A percentile compares a stretch with the other conserved stretches of the same genome.
phyloP scores from a whole-genome alignment of 164 flowering plant genomes.

The Dillenia suffruticosa region DNA sequence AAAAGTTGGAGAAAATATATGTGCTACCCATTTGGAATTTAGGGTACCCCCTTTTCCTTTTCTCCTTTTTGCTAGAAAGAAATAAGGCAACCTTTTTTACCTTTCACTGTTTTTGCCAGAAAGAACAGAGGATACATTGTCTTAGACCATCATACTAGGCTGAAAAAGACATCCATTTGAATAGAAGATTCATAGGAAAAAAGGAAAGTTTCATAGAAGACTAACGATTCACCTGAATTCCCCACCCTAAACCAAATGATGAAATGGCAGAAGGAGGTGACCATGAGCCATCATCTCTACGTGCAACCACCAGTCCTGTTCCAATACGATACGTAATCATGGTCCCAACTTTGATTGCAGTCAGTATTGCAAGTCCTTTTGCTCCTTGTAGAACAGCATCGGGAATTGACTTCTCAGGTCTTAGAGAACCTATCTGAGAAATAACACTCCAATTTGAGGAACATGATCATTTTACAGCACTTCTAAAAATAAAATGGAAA shows the following conservation, averaged over 20 bases:
- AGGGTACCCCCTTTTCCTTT: no score
- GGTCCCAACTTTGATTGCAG: conserved; percentile 79
- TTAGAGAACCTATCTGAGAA: conserved; percentile 62
- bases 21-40: no score
- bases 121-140: no score
- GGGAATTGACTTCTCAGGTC: conserved; percentile 81
- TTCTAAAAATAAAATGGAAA: not conserved
- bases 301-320: conserved; percentile 87
- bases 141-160: no score
- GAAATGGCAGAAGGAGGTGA: conserved; percentile 95
- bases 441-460: not conserved
- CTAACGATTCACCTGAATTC: conserved; percentile 67
- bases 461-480: conserved; percentile 1
- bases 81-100: no score
- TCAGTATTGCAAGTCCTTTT: conserved; percentile 91
- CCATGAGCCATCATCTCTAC: conserved; percentile 96
- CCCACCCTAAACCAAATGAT: conserved; percentile 92
- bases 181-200: not conserved
- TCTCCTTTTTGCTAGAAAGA: no score
- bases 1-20: no score
- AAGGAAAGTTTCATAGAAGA: not conserved
- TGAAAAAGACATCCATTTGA: no score
- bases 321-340: conserved; percentile 92
- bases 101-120: no score
- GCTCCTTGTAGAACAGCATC: conserved; percentile 66